Evolutionary conservation across 805 yeast species (phyloP), one percentile per base, ranked within the genome.

Genomic region (Metschnikowia koreensis): DNA sequence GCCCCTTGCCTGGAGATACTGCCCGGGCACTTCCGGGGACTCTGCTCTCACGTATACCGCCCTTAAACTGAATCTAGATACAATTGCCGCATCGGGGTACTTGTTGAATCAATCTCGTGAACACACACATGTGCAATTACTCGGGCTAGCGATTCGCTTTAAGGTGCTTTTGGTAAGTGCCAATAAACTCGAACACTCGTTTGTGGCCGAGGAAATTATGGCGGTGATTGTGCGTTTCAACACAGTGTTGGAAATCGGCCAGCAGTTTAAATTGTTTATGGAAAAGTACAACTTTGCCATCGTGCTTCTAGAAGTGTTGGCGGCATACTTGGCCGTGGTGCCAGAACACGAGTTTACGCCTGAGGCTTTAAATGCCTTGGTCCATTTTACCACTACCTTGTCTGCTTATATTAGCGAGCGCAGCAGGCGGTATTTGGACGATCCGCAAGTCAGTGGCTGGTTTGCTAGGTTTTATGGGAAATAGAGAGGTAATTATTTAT

Each of bases 251-350:
- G 41, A n/a, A 12, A 38, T 22, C 22, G n/a, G 33, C 13, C 44
- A 7, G 45, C 44, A 5, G 16, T 41, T 49, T 42, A 47, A 44
- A 38, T 36, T 50, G 10, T 31, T 27, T 27, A 41, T 52, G 46
- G 38, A 17, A 6, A 41, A 34, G 16, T 41, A 43, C 37, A 45
- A 48, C 1, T 17, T 43, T 7, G 38, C 38, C 22, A 27, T 48
- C 29, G 52, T 38, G 36, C 34, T 56, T 33, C 22, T 51, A 17
- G 59, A 46, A 34, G 17, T 54, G 1, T 38, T 56, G 41, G 53
- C 50, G 34, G 44, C 48, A 6, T 51, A 29, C 34, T 31, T 55
- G 22, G 50, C 22, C 5, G 38, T 51, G 22, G 44, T 39, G 7
- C 17, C 34, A 8, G 51, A 44, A 26, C 47, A 31, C n/a, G 39